Percentiles rank a stretch among this genome's conserved stretches.
Evolutionary conservation across 164 flowering plant species (phyloP).

Genomic region (Annona cherimola): DNA sequence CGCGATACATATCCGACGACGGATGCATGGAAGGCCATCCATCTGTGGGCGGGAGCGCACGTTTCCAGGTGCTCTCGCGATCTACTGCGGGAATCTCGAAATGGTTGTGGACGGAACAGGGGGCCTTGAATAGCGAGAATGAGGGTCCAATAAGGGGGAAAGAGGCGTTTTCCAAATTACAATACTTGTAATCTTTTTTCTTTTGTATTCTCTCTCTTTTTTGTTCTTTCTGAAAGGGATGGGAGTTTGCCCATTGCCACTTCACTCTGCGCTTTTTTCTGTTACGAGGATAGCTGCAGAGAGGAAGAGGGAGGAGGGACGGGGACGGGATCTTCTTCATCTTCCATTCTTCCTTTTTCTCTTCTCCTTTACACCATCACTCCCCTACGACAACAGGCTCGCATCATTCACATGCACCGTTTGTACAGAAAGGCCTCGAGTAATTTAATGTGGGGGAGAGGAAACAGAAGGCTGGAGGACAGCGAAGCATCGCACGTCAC

Average conservation of each 20-base stretch:
- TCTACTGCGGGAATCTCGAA: not conserved
- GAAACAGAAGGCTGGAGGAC: constrained; percentile 37
- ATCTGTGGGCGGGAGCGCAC: not conserved
- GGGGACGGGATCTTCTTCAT: constrained; percentile 9
- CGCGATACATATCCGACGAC: no score
- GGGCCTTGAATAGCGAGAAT: constrained; percentile 2
- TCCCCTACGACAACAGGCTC: not conserved
- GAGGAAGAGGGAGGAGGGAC: not conserved
- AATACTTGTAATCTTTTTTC: not conserved
- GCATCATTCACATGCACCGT: not conserved
- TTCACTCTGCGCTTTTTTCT: not conserved
- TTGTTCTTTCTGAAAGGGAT: not conserved
- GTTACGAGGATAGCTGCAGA: not conserved
- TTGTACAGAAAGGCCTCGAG: not conserved
- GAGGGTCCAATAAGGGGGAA: not conserved
- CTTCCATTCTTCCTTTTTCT: not conserved
- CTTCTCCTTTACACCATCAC: not conserved
- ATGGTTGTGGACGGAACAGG: not conserved
- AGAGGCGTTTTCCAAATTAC: not conserved
- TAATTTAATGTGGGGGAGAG: not conserved
- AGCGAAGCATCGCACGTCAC: constrained; percentile 43
- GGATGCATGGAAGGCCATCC: not conserved
- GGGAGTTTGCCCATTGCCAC: not conserved
- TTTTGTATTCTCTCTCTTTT: no score
- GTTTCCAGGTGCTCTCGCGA: not conserved